Conservation (phyloP, 345 rosid species). For the Populus tremula region DNA sequence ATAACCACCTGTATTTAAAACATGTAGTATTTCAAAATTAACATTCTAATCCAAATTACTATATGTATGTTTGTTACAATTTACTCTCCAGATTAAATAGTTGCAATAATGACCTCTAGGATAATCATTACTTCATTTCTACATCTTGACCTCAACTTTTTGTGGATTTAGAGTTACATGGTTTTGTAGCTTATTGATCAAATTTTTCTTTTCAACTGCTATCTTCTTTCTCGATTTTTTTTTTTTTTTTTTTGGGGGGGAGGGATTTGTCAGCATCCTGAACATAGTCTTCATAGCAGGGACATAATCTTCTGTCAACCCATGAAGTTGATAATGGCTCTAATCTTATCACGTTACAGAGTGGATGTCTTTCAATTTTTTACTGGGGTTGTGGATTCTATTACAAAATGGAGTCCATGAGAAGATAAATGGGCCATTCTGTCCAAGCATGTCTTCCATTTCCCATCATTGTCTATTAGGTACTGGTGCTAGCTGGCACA, state of each 20-base stretch:
- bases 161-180: not conserved
- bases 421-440: conserved; percentile 24
- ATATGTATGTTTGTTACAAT: not conserved
- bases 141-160: conserved; percentile 6
- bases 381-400: conserved; percentile 11
- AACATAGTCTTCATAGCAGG: conserved; percentile 30
- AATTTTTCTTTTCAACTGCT: not conserved
- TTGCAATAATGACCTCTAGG: not conserved
- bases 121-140: conserved; percentile 11
- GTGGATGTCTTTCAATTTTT: conserved; percentile 4
- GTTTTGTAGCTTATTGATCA: conserved; percentile 7
- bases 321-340: conserved; percentile 34
- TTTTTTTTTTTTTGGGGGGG: not conserved
- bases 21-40: not conserved
- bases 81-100: not conserved
- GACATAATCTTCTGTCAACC: conserved; percentile 30
- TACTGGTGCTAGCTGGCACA: conserved; percentile 41
- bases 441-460: conserved; percentile 19
- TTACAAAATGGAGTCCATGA: conserved; percentile 5
- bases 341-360: conserved; percentile 28
- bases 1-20: conserved; percentile 66
- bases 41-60: not conserved
- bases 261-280: conserved; percentile 6
- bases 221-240: not conserved
- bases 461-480: conserved; percentile 38